phyloP scores from a whole-genome alignment of 441 rosid species.

The Euphorbia schlechtendalii region DNA sequence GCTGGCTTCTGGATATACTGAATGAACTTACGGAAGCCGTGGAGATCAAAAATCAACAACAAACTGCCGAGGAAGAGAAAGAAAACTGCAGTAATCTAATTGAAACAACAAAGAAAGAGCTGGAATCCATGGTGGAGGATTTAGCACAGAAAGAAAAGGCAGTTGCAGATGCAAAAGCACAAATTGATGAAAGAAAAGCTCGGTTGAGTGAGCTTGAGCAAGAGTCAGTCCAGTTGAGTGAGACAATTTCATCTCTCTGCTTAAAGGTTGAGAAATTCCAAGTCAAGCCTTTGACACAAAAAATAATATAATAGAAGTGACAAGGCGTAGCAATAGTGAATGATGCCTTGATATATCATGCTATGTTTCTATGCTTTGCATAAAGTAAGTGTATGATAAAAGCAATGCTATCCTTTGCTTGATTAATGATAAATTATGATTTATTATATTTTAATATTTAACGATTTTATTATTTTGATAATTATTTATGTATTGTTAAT shows the following conservation, averaged over 20 bases:
- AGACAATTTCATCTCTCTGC: constrained; percentile 13
- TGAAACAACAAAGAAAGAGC: constrained; percentile 36
- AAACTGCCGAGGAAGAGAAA: constrained; percentile 34
- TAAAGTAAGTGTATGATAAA: constrained; percentile 10
- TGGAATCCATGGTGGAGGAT: constrained; percentile 38
- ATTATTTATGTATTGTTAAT: no score
- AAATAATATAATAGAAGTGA: constrained; percentile 18
- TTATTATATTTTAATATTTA: no score
- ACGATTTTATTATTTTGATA: no score
- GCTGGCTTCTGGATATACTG: constrained; percentile 48
- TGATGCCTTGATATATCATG: not conserved
- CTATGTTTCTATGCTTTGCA: constrained; percentile 7
- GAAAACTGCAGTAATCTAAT: constrained; percentile 23
- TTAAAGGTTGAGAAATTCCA: constrained; percentile 18
- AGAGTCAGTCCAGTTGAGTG: constrained; percentile 24
- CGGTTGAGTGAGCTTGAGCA: constrained; percentile 28
- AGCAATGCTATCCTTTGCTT: no score
- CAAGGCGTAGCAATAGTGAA: not conserved
- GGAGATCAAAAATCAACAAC: constrained; percentile 30
- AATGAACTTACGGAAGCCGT: constrained; percentile 43
- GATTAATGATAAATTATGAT: no score
- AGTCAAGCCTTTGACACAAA: constrained; percentile 25
- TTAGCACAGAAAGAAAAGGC: constrained; percentile 34
- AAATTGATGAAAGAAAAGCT: constrained; percentile 21
- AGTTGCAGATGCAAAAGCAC: constrained; percentile 24